phyloP scores from a whole-genome alignment of 305 asterid genomes.

The Plantago coronopus region DNA sequence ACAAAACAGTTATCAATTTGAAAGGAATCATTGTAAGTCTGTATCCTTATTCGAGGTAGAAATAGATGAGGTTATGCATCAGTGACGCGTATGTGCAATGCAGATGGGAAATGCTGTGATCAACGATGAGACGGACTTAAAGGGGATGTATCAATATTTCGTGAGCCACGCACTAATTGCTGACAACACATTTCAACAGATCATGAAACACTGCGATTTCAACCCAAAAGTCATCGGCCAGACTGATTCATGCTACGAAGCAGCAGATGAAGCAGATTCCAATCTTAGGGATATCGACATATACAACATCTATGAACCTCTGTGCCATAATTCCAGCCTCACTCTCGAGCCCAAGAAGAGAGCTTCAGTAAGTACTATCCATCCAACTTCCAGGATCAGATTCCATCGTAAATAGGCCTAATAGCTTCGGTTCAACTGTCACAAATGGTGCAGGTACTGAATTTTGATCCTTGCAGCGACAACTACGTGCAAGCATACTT shows the following conservation, averaged over 20 bases:
- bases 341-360: slow-evolving; percentile 29
- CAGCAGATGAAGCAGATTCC: slow-evolving; percentile 19
- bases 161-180: slow-evolving; percentile 57
- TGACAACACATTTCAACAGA: slow-evolving; percentile 25
- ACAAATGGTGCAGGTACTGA: slow-evolving; percentile 28
- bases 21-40: slow-evolving; percentile 52
- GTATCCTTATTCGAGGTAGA: not conserved
- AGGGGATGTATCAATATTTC: slow-evolving; percentile 54
- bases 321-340: slow-evolving; percentile 33
- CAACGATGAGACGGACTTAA: slow-evolving; percentile 46
- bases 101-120: slow-evolving; percentile 67
- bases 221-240: slow-evolving; percentile 27
- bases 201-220: slow-evolving; percentile 43
- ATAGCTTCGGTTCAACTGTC: too few relatives aligned
- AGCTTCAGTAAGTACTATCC: slow-evolving; percentile 28
- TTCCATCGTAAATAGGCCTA: too few relatives aligned
- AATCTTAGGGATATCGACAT: slow-evolving; percentile 24
- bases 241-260: slow-evolving; percentile 32
- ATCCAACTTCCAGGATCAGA: not conserved
- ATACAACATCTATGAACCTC: slow-evolving; percentile 50
- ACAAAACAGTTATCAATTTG: slow-evolving; percentile 38
- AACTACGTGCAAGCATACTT: slow-evolving; percentile 48
- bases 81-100: not conserved
- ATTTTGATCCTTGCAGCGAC: slow-evolving; percentile 64
- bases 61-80: not conserved